Conservation (phyloP, 495 filamentous ascomycete genomes). For the Neurospora sp. region DNA sequence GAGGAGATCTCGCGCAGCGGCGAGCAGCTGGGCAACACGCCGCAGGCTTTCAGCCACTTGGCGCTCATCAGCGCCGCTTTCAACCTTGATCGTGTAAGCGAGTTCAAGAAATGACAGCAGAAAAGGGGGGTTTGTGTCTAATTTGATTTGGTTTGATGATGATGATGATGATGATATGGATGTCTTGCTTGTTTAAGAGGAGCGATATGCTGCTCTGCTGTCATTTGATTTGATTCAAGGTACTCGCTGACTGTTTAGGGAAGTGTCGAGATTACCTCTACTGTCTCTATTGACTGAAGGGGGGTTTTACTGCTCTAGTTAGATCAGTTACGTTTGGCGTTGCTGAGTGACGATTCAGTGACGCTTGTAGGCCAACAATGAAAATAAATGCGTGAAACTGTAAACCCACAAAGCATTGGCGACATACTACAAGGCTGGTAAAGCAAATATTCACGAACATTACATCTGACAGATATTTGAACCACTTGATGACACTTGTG, state of each 20-base stretch:
- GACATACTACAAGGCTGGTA: not conserved
- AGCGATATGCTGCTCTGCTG: not conserved
- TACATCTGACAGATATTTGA: not conserved
- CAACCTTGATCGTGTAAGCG: conserved; percentile 47
- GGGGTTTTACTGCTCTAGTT: not conserved
- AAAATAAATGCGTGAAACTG: not conserved
- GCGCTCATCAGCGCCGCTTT: conserved; percentile 64
- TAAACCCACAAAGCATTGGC: not conserved
- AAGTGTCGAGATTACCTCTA: not conserved
- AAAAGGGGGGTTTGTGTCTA: not conserved
- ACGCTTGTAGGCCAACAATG: not conserved
- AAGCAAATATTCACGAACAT: not conserved
- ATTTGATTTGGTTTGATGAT: not conserved
- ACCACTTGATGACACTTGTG: not conserved
- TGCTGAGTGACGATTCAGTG: not conserved
- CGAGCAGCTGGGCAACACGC: conserved; percentile 63
- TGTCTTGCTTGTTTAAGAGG: not conserved
- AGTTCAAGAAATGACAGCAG: conserved; percentile 14
- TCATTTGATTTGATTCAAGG: not conserved
- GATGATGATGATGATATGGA: not conserved
- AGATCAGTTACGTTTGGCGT: not conserved
- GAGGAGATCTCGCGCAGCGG: conserved; percentile 62
- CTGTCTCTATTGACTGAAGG: not conserved
- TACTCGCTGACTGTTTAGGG: not conserved
- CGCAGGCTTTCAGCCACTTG: conserved; percentile 64